phyloP scores from a whole-genome alignment of 768 basidiomycete species.

The Tulasnella sp. region DNA sequence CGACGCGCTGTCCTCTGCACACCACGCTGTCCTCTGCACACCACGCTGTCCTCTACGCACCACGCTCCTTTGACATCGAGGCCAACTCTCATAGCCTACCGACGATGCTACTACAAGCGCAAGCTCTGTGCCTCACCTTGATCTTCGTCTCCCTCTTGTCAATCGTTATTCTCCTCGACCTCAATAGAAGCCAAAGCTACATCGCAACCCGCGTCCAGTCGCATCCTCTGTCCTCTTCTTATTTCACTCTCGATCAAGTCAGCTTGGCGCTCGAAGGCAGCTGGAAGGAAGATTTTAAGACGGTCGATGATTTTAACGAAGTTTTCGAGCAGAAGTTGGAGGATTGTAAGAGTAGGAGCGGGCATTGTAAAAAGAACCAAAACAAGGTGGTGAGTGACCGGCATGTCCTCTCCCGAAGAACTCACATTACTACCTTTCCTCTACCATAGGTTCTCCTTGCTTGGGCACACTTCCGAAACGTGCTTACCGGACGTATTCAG shows the following conservation, averaged over 20 bases:
- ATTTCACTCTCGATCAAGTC: not conserved
- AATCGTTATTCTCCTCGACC: not conserved
- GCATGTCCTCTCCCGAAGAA: too few species aligned
- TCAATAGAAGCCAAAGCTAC: not conserved
- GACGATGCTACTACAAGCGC: not conserved
- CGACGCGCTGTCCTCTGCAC: too few species aligned
- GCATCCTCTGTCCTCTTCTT: not conserved
- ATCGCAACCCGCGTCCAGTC: not conserved
- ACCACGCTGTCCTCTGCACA: too few species aligned
- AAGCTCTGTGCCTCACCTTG: not conserved
- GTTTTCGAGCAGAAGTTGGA: not conserved
- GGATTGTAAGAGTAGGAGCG: not conserved
- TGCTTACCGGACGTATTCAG: not conserved
- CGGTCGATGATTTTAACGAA: not conserved
- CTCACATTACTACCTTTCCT: not conserved
- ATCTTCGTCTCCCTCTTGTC: not conserved
- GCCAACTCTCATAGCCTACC: not conserved
- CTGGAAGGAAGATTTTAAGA: constrained; percentile 4
- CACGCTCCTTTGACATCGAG: too few species aligned
- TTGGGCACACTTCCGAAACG: not conserved
- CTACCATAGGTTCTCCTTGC: not conserved
- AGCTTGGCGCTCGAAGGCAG: constrained; percentile 2
- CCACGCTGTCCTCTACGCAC: too few species aligned
- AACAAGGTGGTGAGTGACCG: constrained; percentile 2
- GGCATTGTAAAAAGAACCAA: not conserved